Evolutionary conservation across 2,329 filamentous ascomycete genomes (phyloP).

Genomic region (Paracamarosporium sp.): DNA sequence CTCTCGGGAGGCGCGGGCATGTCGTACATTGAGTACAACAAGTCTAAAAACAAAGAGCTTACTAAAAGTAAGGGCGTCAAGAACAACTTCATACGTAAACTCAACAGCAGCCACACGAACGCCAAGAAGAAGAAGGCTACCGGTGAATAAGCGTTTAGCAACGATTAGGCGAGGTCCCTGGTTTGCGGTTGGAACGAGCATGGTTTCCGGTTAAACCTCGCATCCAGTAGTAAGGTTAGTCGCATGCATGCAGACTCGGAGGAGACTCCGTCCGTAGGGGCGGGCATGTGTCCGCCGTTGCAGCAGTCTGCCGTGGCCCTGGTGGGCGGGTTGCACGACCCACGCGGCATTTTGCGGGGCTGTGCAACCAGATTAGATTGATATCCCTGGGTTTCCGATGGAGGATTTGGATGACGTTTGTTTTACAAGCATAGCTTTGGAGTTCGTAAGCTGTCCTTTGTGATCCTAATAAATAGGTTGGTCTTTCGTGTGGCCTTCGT

Average conservation of each 20-base stretch:
- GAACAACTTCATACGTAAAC: slow-evolving; percentile 54
- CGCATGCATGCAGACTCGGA: neutral
- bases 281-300: neutral
- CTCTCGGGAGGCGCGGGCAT: slow-evolving; percentile 93
- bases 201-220: no score
- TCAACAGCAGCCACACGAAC: slow-evolving; percentile 32
- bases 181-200: no score
- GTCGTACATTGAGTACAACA: slow-evolving; percentile 71
- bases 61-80: slow-evolving; percentile 45
- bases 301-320: neutral
- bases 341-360: neutral
- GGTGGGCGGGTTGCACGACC: neutral
- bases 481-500: no score
- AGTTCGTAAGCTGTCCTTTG: neutral
- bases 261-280: neutral
- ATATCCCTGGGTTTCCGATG: neutral
- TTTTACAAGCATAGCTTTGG: neutral
- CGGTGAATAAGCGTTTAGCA: neutral
- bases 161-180: neutral
- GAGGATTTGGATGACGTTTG: neutral
- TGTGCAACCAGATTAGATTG: neutral
- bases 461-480: no score
- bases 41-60: slow-evolving; percentile 55
- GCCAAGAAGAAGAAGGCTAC: slow-evolving; percentile 13
- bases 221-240: no score